Percentiles rank a stretch among this genome's conserved stretches.
Conservation (phyloP, 768 basidiomycete genomes). For the Auriculariales sp. region DNA sequence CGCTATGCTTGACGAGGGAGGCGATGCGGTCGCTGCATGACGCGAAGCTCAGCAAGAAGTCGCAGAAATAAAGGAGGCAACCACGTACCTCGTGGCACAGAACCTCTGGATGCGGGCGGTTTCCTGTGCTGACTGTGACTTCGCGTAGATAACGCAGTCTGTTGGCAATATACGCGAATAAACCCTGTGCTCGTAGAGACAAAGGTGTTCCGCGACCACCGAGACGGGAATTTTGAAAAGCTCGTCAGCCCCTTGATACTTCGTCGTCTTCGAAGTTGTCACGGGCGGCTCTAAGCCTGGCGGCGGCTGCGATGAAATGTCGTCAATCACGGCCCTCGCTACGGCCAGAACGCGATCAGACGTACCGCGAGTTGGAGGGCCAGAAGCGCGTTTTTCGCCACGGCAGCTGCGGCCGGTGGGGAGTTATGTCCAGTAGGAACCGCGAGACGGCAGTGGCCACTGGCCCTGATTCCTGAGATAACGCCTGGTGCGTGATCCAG, state of each 20-base stretch:
- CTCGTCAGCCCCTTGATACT: slow-evolving; percentile 39
- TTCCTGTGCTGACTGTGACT: slow-evolving; percentile 19
- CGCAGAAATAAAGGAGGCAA: neutral
- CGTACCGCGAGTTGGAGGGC: slow-evolving; percentile 39
- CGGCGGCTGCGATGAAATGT: neutral
- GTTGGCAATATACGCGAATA: slow-evolving; percentile 57
- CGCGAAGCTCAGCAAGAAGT: slow-evolving; percentile 25
- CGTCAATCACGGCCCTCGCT: neutral
- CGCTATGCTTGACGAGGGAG: slow-evolving; percentile 53
- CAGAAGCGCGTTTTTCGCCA: slow-evolving; percentile 30
- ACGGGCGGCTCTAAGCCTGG: neutral
- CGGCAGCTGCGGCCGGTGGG: slow-evolving; percentile 26
- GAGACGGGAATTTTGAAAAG: slow-evolving; percentile 49
- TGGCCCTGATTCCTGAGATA: slow-evolving; percentile 50
- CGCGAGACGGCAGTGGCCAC: slow-evolving; percentile 40
- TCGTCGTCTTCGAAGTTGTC: slow-evolving; percentile 19
- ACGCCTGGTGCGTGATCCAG: slow-evolving; percentile 48
- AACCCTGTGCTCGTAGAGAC: slow-evolving; percentile 51
- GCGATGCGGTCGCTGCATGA: slow-evolving; percentile 46
- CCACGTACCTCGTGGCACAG: slow-evolving; percentile 11
- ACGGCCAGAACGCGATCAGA: slow-evolving; percentile 26
- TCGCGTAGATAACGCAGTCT: slow-evolving; percentile 59
- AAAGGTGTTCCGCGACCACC: slow-evolving; percentile 68
- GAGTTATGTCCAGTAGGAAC: slow-evolving; percentile 29
- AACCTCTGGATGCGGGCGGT: slow-evolving; percentile 27